Evolutionary conservation across 2,329 filamentous ascomycete genomes (phyloP), one percentile per base, ranked within the genome.

Genomic region (Lasiodiplodia sp.): DNA sequence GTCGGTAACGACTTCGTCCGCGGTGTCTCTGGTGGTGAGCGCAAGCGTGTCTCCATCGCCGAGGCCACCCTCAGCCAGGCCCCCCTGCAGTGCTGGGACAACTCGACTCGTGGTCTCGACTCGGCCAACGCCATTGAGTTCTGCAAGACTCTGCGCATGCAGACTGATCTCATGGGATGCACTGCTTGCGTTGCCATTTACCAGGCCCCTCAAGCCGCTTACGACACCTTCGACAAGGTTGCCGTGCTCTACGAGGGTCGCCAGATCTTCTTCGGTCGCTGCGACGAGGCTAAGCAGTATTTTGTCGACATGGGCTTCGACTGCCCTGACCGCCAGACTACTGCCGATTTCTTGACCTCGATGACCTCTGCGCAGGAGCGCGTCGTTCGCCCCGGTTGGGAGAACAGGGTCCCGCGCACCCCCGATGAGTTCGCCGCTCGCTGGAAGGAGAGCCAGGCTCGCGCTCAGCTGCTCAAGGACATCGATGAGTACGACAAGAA

Each of bases 31-130:
- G 90, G 91, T 73, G 91, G 91, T 74, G 90, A 92, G 83, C 84
- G 88, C 78, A 93, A 94, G 80, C 87, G 92, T 74, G 92, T 94
- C 25, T 90, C 88, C 37, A 92, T 94, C 70, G 91, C 90, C 1
- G 91, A 94, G 79, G 91, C 90, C 73, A 84, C 90, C 70, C 81
- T 92, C 3, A 87, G 88, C 2, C 83, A 83, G 21, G 84, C 85
- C 0, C 83, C 83, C 0, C 75, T 87, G 0, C 88, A 91, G 75
- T 90, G 88, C 70, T 94, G 91, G 91, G 92, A 92, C 74, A 92
- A 92, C 81, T 88, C 85, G 49, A 92, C 90, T 23, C 85, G 90
- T 78, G 90, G 90, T 77, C 82, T 91, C 25, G 90, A 92, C 79
- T 89, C 86, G 18, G 89, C 89, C 77, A 92, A 91, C 77, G 89